Evolutionary conservation across 31 red algal genomes (phyloP).

Genomic region (Odonthalia washingtoniensis): DNA sequence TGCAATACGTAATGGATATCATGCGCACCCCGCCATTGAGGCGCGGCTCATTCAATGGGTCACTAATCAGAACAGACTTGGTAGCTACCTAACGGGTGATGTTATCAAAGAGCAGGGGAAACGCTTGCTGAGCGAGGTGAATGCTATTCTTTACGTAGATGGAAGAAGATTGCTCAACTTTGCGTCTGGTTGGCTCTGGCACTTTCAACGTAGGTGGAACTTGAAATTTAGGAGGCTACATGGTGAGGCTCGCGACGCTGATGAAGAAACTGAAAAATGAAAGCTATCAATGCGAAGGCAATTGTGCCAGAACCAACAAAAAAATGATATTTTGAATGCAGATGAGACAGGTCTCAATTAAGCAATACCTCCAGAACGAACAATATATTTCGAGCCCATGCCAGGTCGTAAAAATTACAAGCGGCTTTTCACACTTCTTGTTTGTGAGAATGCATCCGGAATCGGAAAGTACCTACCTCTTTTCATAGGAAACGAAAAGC

Average conservation of each 20-base stretch:
- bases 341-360: slow-evolving; percentile 33
- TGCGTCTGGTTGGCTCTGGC: slow-evolving; percentile 12
- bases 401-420: slow-evolving; percentile 27
- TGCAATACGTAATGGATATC: neutral
- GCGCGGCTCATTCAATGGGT: slow-evolving; percentile 20
- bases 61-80: neutral
- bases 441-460: slow-evolving; percentile 12
- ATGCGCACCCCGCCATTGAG: slow-evolving; percentile 35
- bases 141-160: neutral
- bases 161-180: slow-evolving; percentile 23
- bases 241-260: slow-evolving; percentile 29
- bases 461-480: slow-evolving; percentile 15
- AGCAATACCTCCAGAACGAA: slow-evolving; percentile 14
- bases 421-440: neutral
- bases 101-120: slow-evolving; percentile 37
- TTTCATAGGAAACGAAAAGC: slow-evolving; percentile 14
- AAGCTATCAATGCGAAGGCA: neutral
- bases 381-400: neutral
- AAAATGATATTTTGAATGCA: slow-evolving; percentile 27
- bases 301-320: neutral
- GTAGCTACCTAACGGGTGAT: neutral
- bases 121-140: slow-evolving; percentile 4
- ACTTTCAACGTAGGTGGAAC: slow-evolving; percentile 30
- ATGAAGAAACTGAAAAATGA: slow-evolving; percentile 5
- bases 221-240: slow-evolving; percentile 30